Evolutionary conservation across 2,329 filamentous ascomycete species (phyloP), one percentile per base, ranked within the genome.

Genomic region (Talaromyces sp.): DNA sequence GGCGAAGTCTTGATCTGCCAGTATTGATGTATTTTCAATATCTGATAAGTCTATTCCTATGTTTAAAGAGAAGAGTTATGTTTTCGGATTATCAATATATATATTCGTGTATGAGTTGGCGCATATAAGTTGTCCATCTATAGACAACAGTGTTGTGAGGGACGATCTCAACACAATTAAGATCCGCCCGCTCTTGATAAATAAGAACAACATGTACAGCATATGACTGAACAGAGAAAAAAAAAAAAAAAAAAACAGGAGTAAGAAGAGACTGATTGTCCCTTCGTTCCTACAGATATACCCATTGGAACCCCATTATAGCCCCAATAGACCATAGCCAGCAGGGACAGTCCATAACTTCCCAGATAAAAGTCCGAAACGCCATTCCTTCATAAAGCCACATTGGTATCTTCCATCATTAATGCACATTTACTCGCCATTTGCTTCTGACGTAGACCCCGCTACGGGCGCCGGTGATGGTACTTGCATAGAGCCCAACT

Each of bases 401-500:
- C 33, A 46, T 24, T 33, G 17, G 32, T 17, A 24, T 20, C 40
- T 24, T 47, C 54, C 49, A 48, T 60, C 39, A 53, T n/a, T 58
- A 55, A 54, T 53, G 44, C 35, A 35, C 11, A 29, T 54, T 66
- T 59, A 61, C 51, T 59, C 47, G 49, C 45, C 44, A 33, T 64
- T 61, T 17, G 62, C 60, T 17, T 62, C 55, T 7, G 51, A 8
- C 4, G 51, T 30, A n/a, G 53, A 52, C 9, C 10, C 17, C 20
- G 36, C 7, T 39, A 49, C 42, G 27, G 55, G 39, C 14, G 51
- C 43, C 6, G 63, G 49, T 13, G 62, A 50, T 5, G 65, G 53
- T 19, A 41, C 27, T 29, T 83, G 78, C 65, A 93, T 88, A 37
- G 78, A 80, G 40, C 86, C 83, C 49, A 95, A 73, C 73, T 95